Percentiles rank a stretch among this genome's conserved stretches.
phyloP scores from a whole-genome alignment of 805 yeast species.

The Grigorovia jiainica region DNA sequence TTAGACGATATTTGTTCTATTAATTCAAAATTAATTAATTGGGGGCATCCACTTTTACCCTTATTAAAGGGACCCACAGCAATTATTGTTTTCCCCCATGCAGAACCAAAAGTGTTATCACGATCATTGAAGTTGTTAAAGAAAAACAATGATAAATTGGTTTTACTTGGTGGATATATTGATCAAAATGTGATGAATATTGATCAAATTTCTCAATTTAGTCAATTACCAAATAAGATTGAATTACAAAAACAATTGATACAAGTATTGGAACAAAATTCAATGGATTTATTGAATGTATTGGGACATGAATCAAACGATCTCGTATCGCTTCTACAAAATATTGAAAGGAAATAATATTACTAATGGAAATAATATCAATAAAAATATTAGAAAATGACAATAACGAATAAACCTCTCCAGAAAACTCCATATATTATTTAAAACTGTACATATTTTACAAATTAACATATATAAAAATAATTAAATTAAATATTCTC shows the following conservation, averaged over 20 bases:
- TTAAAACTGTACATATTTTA: neutral
- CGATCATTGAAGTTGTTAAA: slow-evolving; percentile 53
- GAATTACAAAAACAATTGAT: slow-evolving; percentile 74
- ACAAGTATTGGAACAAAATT: slow-evolving; percentile 53
- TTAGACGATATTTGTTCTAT: neutral
- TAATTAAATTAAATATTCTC: neutral
- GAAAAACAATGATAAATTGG: slow-evolving; percentile 62
- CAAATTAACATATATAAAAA: no score
- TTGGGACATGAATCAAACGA: neutral
- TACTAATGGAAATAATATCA: no score
- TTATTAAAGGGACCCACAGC: slow-evolving; percentile 83
- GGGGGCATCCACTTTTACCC: slow-evolving; percentile 56
- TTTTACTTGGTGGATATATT: slow-evolving; percentile 78
- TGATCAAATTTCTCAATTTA: slow-evolving; percentile 48
- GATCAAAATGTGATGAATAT: slow-evolving; percentile 46
- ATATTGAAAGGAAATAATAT: neutral
- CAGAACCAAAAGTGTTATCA: slow-evolving; percentile 63
- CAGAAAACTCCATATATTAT: no score
- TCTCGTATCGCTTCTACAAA: neutral
- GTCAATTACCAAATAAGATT: slow-evolving; percentile 61
- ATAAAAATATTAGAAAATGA: no score
- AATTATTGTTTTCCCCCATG: slow-evolving; percentile 52
- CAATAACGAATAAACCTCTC: no score
- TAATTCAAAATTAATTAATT: neutral
- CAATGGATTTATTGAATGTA: neutral